A percentile compares a stretch with the other conserved stretches of the same genome.
phyloP scores from a whole-genome alignment of 176 grass and related monocot genomes.

The Thinopyrum elongatum region DNA sequence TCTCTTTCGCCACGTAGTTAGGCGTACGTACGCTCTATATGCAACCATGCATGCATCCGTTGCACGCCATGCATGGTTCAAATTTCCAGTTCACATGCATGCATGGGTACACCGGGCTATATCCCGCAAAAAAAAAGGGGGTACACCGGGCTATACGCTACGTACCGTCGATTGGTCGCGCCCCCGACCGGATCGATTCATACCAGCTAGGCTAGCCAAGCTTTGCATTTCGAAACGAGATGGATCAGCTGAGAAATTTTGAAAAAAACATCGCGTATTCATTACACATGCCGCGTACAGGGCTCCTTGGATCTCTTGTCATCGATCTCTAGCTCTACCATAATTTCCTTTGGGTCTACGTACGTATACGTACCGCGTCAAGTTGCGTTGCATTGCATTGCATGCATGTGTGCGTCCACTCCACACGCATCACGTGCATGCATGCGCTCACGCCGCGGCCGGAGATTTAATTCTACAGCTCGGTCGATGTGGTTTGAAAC shows the following conservation, averaged over 20 bases:
- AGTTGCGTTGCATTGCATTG: background rate
- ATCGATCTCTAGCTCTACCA: no score
- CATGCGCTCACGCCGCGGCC: background rate
- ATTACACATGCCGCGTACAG: no score
- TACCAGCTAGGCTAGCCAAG: no score
- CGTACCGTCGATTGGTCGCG: background rate
- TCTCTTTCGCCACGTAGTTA: background rate
- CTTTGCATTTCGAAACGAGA: background rate
- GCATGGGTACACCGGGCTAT: background rate
- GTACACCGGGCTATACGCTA: background rate
- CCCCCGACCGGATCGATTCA: background rate
- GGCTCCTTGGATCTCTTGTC: no score
- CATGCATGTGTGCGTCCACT: background rate
- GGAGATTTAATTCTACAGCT: background rate
- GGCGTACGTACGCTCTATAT: background rate
- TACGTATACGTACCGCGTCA: background rate
- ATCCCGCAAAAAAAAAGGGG: no score
- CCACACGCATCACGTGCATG: background rate
- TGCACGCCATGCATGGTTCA: conserved; percentile 3
- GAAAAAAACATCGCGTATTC: no score
- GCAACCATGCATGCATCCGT: background rate
- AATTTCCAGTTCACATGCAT: conserved; percentile 8
- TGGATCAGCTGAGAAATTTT: no score
- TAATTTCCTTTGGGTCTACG: background rate
- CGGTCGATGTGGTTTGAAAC: background rate